Base-by-base conservation (phyloP, 2,329 filamentous ascomycete genomes). In the Cladosporium sp. region DNA sequence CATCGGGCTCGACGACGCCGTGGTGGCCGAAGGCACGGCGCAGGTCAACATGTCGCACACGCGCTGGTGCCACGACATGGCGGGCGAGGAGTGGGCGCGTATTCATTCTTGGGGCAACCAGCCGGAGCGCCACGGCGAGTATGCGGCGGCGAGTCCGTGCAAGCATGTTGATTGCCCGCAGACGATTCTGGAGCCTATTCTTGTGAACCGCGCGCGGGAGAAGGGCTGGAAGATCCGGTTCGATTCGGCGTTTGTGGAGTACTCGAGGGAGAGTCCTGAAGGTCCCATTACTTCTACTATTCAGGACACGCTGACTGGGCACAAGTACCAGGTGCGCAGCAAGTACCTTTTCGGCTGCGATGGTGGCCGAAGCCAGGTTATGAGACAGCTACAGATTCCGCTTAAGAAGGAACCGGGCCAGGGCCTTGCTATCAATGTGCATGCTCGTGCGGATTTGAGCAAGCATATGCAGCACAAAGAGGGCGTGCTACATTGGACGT, bases 291-390 rank as follows among this genome's bases (percentile, higher is more conserved):
- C 74, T 10, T 79, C 77, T 8, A 76, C 72, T 7, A 67, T 82
- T n/a, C 70, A 73, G 44, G 79, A 82, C 58, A 71, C 70, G 3
- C 41, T 79, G n/a, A 75, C 74, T 3, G 71, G 74, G 26, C 68
- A 71, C 28, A 75, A 71, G n/a, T 86, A 84, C 73, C 68, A 70
- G 28, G 80, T 89, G 47, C 77, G 79, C 10, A 82, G 85, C 0
- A 83, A 82, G 63, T 89, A 85, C 68, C 76, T 89, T 8, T 87
- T 88, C 68, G 87, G 87, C 3, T 85, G 83, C 54, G 87, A 89
- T 72, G 87, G 82, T 18, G 82, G 78, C 0, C 73, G 80, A 55
- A 84, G 80, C 72, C 78, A 75, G 65, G 78, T 86, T 11, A 74
- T 84, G 49, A 73, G 77, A 18, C 78, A 84, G 67, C 75, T 85